phyloP scores from a whole-genome alignment of 176 grass and related monocot genomes.

The Raddia distichophylla region DNA sequence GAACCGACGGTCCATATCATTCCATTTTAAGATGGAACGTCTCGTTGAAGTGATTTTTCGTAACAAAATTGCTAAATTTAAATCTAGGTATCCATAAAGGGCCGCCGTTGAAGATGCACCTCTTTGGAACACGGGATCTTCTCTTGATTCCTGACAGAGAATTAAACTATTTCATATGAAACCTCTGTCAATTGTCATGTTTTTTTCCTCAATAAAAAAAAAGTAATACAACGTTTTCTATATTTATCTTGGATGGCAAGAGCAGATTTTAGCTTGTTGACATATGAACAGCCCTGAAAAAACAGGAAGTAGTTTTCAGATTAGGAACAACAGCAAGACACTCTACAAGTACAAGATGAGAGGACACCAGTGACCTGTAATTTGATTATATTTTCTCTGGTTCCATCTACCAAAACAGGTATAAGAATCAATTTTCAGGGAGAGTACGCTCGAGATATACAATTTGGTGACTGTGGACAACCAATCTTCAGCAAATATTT shows the following conservation, averaged over 20 bases:
- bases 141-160: too few species aligned
- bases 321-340: neutral
- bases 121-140: too few species aligned
- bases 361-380: constrained; percentile 38
- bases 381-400: constrained; percentile 56
- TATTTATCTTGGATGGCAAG: neutral
- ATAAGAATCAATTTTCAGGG: constrained; percentile 41
- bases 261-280: neutral
- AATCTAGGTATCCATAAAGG: too few species aligned
- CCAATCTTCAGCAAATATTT: constrained; percentile 52
- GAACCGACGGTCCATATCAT: too few species aligned
- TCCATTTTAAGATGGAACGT: too few species aligned
- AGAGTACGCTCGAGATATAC: constrained; percentile 50
- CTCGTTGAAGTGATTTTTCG: too few species aligned
- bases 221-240: neutral
- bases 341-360: neutral
- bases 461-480: constrained; percentile 56
- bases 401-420: constrained; percentile 53
- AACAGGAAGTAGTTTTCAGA: neutral
- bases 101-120: too few species aligned
- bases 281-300: neutral
- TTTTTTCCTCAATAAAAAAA: neutral
- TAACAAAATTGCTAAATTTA: too few species aligned
- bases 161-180: too few species aligned
- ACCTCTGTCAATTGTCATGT: neutral